phyloP scores from a whole-genome alignment of 2,329 filamentous ascomycete species.

The Colletotrichum sp. region DNA sequence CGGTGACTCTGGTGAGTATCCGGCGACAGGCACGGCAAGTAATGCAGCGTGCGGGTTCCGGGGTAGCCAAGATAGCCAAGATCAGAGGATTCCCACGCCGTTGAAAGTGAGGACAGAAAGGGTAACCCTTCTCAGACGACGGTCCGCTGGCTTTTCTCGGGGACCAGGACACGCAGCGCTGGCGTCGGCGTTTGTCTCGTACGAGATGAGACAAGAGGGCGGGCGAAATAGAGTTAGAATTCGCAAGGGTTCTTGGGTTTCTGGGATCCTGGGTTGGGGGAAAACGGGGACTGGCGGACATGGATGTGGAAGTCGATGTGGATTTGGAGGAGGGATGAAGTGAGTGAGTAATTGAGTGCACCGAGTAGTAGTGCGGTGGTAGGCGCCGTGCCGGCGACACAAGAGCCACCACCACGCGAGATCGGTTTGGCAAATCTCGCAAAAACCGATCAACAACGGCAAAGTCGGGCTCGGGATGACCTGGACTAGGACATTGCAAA shows the following conservation, averaged over 20 bases:
- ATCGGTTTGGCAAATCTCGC: not conserved
- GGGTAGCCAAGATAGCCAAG: not conserved
- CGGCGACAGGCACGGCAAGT: slow-evolving; percentile 1
- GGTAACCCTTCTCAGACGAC: not conserved
- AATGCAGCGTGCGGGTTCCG: not conserved
- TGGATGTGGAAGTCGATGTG: not conserved
- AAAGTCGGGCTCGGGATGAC: not conserved
- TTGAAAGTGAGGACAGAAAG: not conserved
- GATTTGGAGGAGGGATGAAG: not conserved
- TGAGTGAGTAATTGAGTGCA: not conserved
- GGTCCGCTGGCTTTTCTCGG: not conserved
- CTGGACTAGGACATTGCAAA: not conserved
- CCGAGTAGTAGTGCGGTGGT: not conserved
- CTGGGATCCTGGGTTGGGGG: not conserved
- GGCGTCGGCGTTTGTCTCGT: not conserved
- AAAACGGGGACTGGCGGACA: not conserved
- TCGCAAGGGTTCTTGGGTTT: not conserved
- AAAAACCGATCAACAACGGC: not conserved
- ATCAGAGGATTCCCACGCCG: not conserved
- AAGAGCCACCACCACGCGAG: not conserved
- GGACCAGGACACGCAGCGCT: not conserved
- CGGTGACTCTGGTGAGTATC: not conserved
- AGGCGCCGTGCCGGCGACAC: not conserved
- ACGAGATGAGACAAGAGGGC: slow-evolving; percentile 8
- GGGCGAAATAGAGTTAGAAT: slow-evolving; percentile 7